Percentiles rank a stretch among this genome's conserved stretches.
These are phyloP conservation scores for Clonostachys byssicola DNA, from an alignment of 2,329 filamentous ascomycete genomes.

Conservation along the genomic window DNA sequence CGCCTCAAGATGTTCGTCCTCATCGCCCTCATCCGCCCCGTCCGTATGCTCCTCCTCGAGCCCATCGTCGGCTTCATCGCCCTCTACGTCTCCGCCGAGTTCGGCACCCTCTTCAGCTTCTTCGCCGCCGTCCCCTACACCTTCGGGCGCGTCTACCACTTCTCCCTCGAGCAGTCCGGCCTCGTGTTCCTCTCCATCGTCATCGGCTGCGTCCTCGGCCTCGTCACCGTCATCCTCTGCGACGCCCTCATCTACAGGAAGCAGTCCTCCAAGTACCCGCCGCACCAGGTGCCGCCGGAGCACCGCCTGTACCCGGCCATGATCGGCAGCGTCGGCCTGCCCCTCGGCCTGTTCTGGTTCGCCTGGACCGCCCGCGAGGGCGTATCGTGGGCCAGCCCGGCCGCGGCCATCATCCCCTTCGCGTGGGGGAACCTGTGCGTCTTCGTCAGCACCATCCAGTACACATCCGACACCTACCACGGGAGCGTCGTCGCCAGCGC, in stretches of 20 bases:
- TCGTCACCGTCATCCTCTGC: constrained; percentile 18
- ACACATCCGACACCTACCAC: constrained; percentile 52
- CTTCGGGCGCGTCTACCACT: constrained; percentile 38
- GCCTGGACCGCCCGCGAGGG: constrained; percentile 46
- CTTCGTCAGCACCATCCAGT: constrained; percentile 49
- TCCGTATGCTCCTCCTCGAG: constrained; percentile 57
- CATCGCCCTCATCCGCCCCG: constrained; percentile 40
- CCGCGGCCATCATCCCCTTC: constrained; percentile 49
- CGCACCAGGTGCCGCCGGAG: constrained; percentile 41
- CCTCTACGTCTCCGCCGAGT: constrained; percentile 44
- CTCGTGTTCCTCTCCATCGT: constrained; percentile 40
- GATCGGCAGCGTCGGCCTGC: constrained; percentile 49
- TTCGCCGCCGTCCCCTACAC: constrained; percentile 46
- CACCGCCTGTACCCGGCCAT: constrained; percentile 55
- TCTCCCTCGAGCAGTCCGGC: constrained; percentile 32
- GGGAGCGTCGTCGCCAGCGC: constrained; percentile 52
- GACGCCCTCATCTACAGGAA: constrained; percentile 35
- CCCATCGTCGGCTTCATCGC: constrained; percentile 56
- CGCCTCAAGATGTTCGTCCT: constrained; percentile 28
- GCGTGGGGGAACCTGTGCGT: constrained; percentile 57
- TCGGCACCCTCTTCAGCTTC: constrained; percentile 48
- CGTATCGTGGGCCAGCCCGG: constrained; percentile 45
- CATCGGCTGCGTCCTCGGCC: constrained; percentile 29
- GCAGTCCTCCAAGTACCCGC: constrained; percentile 21
- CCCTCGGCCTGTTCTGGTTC: constrained; percentile 55